A percentile compares a stretch with the other conserved stretches of the same genome.
Evolutionary conservation across 2,329 filamentous ascomycete species (phyloP).

Genomic region (Monilinia fructicola): DNA sequence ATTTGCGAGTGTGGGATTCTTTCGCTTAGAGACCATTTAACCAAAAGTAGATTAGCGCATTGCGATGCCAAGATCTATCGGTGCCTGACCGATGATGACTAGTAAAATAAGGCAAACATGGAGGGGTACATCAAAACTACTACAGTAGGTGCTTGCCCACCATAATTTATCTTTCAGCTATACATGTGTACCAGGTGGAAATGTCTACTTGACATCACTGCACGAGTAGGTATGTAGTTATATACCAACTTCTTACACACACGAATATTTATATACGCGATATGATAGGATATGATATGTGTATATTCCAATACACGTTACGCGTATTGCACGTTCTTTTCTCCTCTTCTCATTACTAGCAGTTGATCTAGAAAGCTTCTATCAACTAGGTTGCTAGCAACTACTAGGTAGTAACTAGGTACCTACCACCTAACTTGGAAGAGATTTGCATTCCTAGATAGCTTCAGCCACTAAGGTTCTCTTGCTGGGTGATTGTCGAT

Average conservation of each 20-base stretch:
- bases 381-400: too few relatives aligned
- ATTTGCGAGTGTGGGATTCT: constrained; percentile 21
- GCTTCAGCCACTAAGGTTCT: too few relatives aligned
- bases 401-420: too few relatives aligned
- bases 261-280: too few relatives aligned
- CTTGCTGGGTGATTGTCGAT: not conserved
- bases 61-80: not conserved
- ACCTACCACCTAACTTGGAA: too few relatives aligned
- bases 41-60: constrained; percentile 15
- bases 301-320: not conserved
- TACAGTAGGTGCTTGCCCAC: too few relatives aligned
- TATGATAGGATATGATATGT: too few relatives aligned
- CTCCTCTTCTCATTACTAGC: too few relatives aligned
- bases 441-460: too few relatives aligned
- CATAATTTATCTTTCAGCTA: not conserved
- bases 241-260: too few relatives aligned
- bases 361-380: too few relatives aligned
- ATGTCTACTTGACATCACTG: not conserved
- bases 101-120: not conserved
- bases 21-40: constrained; percentile 21
- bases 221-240: not conserved
- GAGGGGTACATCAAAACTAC: not conserved
- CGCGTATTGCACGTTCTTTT: too few relatives aligned
- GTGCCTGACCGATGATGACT: not conserved
- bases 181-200: not conserved